Evolutionary conservation across 106 monocot species (phyloP).

Genomic region (Xerophyta viscosa): DNA sequence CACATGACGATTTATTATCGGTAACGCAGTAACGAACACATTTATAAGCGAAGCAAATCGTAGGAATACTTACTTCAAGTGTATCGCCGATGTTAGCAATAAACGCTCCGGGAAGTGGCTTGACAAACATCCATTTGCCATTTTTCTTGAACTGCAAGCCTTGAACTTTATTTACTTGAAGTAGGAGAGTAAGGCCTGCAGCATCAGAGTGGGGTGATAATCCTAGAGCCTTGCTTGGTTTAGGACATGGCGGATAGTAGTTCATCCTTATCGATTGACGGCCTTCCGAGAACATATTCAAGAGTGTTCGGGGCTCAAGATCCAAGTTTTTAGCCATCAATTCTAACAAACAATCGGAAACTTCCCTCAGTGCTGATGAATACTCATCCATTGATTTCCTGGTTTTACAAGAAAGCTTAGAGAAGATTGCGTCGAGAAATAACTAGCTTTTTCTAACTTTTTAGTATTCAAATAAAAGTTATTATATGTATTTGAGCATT

Average conservation of each 20-base stretch:
- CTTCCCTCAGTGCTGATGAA: slow-evolving; percentile 9
- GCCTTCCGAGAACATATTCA: slow-evolving; percentile 1
- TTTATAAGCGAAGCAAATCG: neutral
- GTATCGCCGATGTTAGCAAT: slow-evolving; percentile 46
- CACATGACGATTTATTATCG: too few species aligned
- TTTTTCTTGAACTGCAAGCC: slow-evolving; percentile 42
- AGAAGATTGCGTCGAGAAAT: too few species aligned
- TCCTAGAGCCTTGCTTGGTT: slow-evolving; percentile 32
- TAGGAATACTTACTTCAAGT: slow-evolving; percentile 35
- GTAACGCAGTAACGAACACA: neutral
- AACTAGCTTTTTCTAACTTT: too few species aligned
- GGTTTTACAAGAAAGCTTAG: neutral
- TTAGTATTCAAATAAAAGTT: too few species aligned
- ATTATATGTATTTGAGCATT: too few species aligned
- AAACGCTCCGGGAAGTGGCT: slow-evolving; percentile 24
- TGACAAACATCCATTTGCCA: slow-evolving; percentile 29
- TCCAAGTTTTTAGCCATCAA: slow-evolving; percentile 29
- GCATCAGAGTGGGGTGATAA: slow-evolving; percentile 43
- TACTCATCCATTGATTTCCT: slow-evolving; percentile 32
- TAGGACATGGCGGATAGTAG: slow-evolving; percentile 44
- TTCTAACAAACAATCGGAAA: slow-evolving; percentile 3
- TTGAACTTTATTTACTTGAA: slow-evolving; percentile 32
- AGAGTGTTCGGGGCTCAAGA: slow-evolving; percentile 6
- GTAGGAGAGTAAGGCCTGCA: slow-evolving; percentile 23
- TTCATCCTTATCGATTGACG: slow-evolving; percentile 39